Base-by-base conservation (phyloP, 495 filamentous ascomycete species). In the Trichoderma gamsii region DNA sequence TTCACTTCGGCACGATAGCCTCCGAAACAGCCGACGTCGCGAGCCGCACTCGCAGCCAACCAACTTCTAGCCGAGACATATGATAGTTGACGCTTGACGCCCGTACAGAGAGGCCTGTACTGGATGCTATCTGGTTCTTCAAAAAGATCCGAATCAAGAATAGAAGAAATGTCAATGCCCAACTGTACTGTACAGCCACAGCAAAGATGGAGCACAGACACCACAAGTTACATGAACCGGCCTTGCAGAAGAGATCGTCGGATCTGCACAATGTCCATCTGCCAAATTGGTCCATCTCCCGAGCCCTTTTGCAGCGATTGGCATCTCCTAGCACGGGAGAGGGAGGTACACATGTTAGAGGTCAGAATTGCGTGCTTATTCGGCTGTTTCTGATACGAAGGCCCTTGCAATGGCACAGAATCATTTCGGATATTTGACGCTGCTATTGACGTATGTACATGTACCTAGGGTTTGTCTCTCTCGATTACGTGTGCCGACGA, bases 321-420 rank as follows among this genome's bases (percentile, higher is more conserved):
- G 27, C 56, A 23, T 56, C 51, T 56, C 3, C 51, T 56, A 56
- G 51, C n/a, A n/a, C 16, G 51, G 44, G 44, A 49, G 51, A 56
- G 51, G 51, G 16, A 49, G 44, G 44, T 49, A 49, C 44, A 11
- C 15, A 49, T 16, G 44, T n/a, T 11, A 49, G n/a, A 49, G 13
- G 44, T 16, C 15, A 49, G 44, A 49, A 49, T 49, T 49, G 44
- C 44, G 44, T 49, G 44, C 44, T 49, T 49, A 49, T 38, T 9
- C 35, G 35, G 35, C 35, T 38, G 35, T 38, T 38, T 29, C 29
- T 38, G 35, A 38, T 38, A 38, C 7, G 35, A 38, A 5, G 35
- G 7, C 8, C 35, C 35, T 38, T 38, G 35, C 35, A 38, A 38
- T 38, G 35, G 35, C 35, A 38, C 5, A 9, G 8, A 38, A 9